phyloP scores from a whole-genome alignment of 768 basidiomycete genomes.

The Pleurotus tuber-regium region DNA sequence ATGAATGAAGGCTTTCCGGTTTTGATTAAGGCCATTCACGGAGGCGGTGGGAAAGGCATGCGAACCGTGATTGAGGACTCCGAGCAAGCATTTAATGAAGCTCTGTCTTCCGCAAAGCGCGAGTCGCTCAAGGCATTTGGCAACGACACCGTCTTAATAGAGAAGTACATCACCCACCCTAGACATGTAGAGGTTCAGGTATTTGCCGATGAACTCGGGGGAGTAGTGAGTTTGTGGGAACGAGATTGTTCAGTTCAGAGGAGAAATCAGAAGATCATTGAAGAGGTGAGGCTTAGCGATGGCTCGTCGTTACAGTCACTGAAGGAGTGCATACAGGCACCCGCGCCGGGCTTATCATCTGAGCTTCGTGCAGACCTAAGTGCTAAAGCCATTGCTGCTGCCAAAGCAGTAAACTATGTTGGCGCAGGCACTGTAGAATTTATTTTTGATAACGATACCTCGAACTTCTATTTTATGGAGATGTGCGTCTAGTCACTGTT shows the following conservation, averaged over 20 bases:
- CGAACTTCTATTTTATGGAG: slow-evolving; percentile 93
- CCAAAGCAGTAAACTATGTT: slow-evolving; percentile 86
- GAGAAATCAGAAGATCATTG: slow-evolving; percentile 94
- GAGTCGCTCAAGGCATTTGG: slow-evolving; percentile 89
- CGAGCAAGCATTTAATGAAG: slow-evolving; percentile 71
- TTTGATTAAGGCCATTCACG: slow-evolving; percentile 94
- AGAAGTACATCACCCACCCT: slow-evolving; percentile 85
- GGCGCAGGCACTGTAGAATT: slow-evolving; percentile 96
- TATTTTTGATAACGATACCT: slow-evolving; percentile 90
- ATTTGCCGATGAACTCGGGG: slow-evolving; percentile 82
- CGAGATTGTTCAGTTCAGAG: slow-evolving; percentile 90
- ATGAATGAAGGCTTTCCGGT: slow-evolving; percentile 94
- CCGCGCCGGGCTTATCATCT: slow-evolving; percentile 81
- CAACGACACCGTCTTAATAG: slow-evolving; percentile 81
- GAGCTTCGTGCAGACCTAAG: slow-evolving; percentile 81
- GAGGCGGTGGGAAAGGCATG: slow-evolving; percentile 97
- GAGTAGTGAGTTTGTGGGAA: slow-evolving; percentile 92
- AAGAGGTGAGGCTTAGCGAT: slow-evolving; percentile 54
- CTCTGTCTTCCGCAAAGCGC: slow-evolving; percentile 82
- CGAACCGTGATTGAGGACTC: slow-evolving; percentile 58
- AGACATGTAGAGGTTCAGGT: slow-evolving; percentile 95
- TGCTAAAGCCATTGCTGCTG: slow-evolving; percentile 88
- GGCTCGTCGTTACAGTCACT: background rate
- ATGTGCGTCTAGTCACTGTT: slow-evolving; percentile 50
- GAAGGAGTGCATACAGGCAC: slow-evolving; percentile 52